Conservation (phyloP, 2,329 filamentous ascomycete genomes). For the Dactylonectria estremocensis region DNA sequence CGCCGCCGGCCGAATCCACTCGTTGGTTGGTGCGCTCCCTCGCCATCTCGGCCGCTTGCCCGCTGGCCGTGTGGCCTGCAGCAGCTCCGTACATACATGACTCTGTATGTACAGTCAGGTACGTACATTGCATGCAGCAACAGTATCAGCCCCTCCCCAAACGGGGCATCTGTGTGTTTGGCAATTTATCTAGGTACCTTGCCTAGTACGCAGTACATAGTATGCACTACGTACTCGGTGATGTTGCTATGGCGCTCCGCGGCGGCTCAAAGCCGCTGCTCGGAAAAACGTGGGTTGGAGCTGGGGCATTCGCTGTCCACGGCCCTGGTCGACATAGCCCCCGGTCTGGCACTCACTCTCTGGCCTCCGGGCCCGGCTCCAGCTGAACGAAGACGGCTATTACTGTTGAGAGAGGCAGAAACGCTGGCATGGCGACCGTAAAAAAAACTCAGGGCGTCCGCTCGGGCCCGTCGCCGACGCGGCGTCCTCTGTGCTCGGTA, state of each 20-base stretch:
- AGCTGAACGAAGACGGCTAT: slow-evolving; percentile 21
- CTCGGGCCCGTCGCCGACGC: slow-evolving; percentile 32
- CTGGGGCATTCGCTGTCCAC: slow-evolving; percentile 31
- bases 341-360: slow-evolving; percentile 40
- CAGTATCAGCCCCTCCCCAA: slow-evolving; percentile 17
- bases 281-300: slow-evolving; percentile 43
- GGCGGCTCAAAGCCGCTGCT: slow-evolving; percentile 31
- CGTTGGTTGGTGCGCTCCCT: background rate
- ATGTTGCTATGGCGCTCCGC: slow-evolving; percentile 18
- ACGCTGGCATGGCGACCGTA: slow-evolving; percentile 32
- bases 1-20: slow-evolving; percentile 21
- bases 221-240: background rate
- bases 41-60: slow-evolving; percentile 17
- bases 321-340: slow-evolving; percentile 39
- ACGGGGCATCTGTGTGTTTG: slow-evolving; percentile 18
- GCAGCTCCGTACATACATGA: background rate
- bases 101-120: no score
- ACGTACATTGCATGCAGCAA: slow-evolving; percentile 16
- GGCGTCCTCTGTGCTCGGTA: slow-evolving; percentile 16
- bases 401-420: slow-evolving; percentile 16
- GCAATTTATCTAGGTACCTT: slow-evolving; percentile 10
- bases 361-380: slow-evolving; percentile 35
- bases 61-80: slow-evolving; percentile 26
- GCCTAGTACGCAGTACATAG: no score
- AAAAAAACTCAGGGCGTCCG: slow-evolving; percentile 41